Conservation (phyloP, 257 asterid genomes). For the Solanum corneliomulleri region DNA sequence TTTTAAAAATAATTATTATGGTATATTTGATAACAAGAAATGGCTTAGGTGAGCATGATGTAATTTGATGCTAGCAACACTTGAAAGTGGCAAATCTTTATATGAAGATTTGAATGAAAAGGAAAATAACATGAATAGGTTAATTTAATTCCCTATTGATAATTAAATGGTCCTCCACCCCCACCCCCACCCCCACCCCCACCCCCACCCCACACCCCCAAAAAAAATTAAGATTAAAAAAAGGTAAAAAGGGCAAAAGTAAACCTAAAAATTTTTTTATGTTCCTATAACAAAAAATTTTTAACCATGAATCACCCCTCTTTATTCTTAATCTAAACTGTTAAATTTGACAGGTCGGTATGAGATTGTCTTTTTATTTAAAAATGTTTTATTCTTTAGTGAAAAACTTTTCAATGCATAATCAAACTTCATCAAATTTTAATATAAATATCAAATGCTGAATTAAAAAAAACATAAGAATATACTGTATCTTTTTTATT, state of each 20-base stretch:
- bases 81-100: conserved; percentile 6
- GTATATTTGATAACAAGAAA: background rate
- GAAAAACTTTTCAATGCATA: accelerated
- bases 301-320: background rate
- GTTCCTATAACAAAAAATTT: background rate
- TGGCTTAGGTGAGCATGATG: background rate
- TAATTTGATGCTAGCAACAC: background rate
- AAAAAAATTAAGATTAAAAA: background rate
- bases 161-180: background rate
- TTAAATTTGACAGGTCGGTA: no score
- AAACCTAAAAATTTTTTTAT: background rate
- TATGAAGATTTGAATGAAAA: background rate
- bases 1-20: background rate
- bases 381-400: accelerated
- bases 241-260: background rate
- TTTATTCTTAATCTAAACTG: accelerated
- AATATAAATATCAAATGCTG: background rate
- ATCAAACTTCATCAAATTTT: accelerated
- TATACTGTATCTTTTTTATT: background rate
- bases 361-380: no score
- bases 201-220: no score
- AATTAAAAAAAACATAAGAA: background rate
- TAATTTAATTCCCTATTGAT: background rate
- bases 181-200: background rate
- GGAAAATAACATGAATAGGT: background rate